Evolutionary conservation across 305 asterid species (phyloP).

Genomic region (Caryopteris hybrid): DNA sequence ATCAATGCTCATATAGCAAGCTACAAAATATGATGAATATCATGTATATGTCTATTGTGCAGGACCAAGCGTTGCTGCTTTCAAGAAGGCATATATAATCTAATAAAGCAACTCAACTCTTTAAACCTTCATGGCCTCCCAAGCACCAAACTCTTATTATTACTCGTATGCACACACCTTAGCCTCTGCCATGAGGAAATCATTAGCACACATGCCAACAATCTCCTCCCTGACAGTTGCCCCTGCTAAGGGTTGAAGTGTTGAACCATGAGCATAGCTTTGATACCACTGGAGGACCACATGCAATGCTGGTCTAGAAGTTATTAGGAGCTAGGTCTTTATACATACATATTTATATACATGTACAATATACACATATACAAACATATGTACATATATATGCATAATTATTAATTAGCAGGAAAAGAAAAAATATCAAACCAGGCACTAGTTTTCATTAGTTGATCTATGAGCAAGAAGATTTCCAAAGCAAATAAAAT

Average conservation of each 20-base stretch:
- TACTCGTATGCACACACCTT: neutral
- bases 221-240: neutral
- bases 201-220: too few relatives aligned
- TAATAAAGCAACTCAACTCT: neutral
- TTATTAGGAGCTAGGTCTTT: neutral
- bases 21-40: neutral
- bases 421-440: neutral
- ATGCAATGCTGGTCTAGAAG: neutral
- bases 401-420: neutral
- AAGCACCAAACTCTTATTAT: neutral
- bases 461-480: neutral
- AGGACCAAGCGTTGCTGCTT: neutral
- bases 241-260: neutral
- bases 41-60: neutral
- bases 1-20: neutral
- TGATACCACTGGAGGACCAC: neutral
- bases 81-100: neutral
- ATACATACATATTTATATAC: neutral
- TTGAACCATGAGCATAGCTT: neutral
- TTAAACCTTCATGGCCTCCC: neutral
- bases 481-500: neutral
- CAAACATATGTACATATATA: neutral
- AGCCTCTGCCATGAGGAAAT: neutral
- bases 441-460: neutral
- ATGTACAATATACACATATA: neutral